Percentiles rank a stretch among this genome's conserved stretches.
phyloP scores from a whole-genome alignment of 2,329 filamentous ascomycete species.

The Pseudocercospora vitis region DNA sequence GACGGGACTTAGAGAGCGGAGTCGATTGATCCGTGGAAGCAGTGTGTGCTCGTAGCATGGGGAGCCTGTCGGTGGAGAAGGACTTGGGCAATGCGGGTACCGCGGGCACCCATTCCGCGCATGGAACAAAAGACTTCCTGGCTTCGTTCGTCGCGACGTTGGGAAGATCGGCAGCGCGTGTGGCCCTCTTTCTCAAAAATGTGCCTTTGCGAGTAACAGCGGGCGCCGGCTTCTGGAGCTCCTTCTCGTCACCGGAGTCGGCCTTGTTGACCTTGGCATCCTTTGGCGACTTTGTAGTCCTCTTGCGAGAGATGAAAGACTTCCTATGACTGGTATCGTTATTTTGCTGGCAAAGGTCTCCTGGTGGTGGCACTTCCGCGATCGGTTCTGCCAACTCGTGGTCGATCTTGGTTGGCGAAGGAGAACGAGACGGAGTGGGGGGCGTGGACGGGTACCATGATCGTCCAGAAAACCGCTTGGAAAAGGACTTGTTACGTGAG shows the following conservation, averaged over 20 bases:
- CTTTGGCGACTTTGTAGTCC: slow-evolving; percentile 18
- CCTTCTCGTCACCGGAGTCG: slow-evolving; percentile 22
- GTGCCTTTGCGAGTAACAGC: slow-evolving; percentile 22
- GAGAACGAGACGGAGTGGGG: slow-evolving; percentile 34
- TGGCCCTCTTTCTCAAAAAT: slow-evolving; percentile 26
- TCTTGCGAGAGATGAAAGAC: slow-evolving; percentile 22
- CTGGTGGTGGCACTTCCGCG: slow-evolving; percentile 8
- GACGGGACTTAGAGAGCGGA: slow-evolving; percentile 45
- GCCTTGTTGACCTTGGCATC: slow-evolving; percentile 21
- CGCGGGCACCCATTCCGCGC: slow-evolving; percentile 30
- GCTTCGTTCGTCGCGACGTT: slow-evolving; percentile 18
- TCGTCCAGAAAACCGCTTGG: slow-evolving; percentile 30
- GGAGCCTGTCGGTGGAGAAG: slow-evolving; percentile 51
- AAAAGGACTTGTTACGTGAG: slow-evolving; percentile 30
- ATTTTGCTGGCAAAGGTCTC: not conserved
- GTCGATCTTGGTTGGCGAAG: slow-evolving; percentile 34
- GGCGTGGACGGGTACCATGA: slow-evolving; percentile 33
- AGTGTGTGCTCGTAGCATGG: slow-evolving; percentile 39
- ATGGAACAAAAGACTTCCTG: slow-evolving; percentile 10
- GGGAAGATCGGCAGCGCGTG: slow-evolving; percentile 17
- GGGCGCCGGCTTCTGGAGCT: slow-evolving; percentile 15
- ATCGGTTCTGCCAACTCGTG: slow-evolving; percentile 16
- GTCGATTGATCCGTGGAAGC: slow-evolving; percentile 41
- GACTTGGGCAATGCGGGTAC: slow-evolving; percentile 49
- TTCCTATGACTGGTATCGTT: slow-evolving; percentile 14